Base-by-base conservation (phyloP, 2,329 filamentous ascomycete species). In the Sarocladium strictum region DNA sequence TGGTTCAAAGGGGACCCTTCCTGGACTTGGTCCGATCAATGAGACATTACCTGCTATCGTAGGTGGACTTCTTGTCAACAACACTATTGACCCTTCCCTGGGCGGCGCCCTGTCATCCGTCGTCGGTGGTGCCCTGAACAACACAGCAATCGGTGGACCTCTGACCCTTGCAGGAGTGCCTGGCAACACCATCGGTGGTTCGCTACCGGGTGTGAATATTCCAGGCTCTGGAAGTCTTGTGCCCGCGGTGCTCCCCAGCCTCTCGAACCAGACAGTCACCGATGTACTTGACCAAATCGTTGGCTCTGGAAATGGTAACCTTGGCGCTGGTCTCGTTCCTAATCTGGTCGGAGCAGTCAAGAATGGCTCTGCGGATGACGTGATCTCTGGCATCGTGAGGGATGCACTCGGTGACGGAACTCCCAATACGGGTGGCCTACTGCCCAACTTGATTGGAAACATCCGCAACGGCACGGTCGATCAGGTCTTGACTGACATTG, bases 391-490 rank as follows among this genome's bases (percentile, higher is more conserved):
- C 11, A 23, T 53, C 35, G 17, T 53, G 15, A 26, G 27, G 17
- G 50, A 53, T 53, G 32, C 35, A 3, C 50, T 53, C 3, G 50
- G 50, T 10, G 50, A 53, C 19, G 50, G 50, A 33, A 53, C 50
- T 4, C 32, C 50, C 5, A 40, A 53, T 21, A 24, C 50, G 6
- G 32, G 50, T 17, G 50, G 50, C 17, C 32, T 53, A 6, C 32
- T 53, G 3, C 50, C 50, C 23, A 40, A 53, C 35, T 12, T 53
- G 19, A 17, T 53, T 14, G 50, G 50, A 12, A 53, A 53, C 19
- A 53, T 53, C 17, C 32, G 17, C 9, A 53, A 53, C 33, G 50
- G 50, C 3, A 53, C 50, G 14, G 6, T 53, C 4, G 50, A 53
- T 17, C 50, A 53, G 23, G 23, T 53, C 3, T 33, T 53, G 26